Evolutionary conservation across 305 asterid species (phyloP), one percentile per base, ranked within the genome.

Genomic region (Fraxinus albicans): DNA sequence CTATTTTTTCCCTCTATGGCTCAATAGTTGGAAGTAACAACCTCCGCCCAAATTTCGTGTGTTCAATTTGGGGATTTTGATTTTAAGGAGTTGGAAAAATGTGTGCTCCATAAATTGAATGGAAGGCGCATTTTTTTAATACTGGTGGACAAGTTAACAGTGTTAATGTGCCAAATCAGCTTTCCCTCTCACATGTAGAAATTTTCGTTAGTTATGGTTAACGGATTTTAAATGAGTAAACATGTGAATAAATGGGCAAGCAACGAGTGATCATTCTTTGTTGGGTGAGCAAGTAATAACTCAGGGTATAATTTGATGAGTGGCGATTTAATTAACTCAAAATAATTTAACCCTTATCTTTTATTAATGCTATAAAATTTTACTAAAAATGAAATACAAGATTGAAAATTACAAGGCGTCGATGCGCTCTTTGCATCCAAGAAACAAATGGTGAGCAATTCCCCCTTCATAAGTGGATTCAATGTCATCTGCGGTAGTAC

Each of bases 1-100:
- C 58, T 74, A 72, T 38, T 35, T 70, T 78, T 80, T 76, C 29
- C 78, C 38, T 78, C 81, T 78, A 77, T 67, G 2, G 15, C 15
- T 29, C 75, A 69, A 0, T 69, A 29, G 75, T 38, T 69, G 10
- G 34, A 69, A 27, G 75, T 29, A 69, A 29, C 58, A 13, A 53
- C 2, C 60, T 50, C 60, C 8, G 19, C 60, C 55, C 60, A 6
- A 4, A 15, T 50, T 15, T 50, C 2, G 21, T 0, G 19, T 13
- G 21, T 50, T 50, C 60, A 50, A 15, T 50, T 15, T 50, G 60
- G 60, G 60, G 60, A 50, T 0, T 47, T 47, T 13, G 19, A 47
- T 47, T 47, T 47, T 47, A 47, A 47, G 58, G 8, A 50, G 19
- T 15, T 15, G 1, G 21, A 15, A 50, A 50, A 50, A 50, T 15